phyloP scores from a whole-genome alignment of 768 basidiomycete genomes.

The Tremella fuciformis region DNA sequence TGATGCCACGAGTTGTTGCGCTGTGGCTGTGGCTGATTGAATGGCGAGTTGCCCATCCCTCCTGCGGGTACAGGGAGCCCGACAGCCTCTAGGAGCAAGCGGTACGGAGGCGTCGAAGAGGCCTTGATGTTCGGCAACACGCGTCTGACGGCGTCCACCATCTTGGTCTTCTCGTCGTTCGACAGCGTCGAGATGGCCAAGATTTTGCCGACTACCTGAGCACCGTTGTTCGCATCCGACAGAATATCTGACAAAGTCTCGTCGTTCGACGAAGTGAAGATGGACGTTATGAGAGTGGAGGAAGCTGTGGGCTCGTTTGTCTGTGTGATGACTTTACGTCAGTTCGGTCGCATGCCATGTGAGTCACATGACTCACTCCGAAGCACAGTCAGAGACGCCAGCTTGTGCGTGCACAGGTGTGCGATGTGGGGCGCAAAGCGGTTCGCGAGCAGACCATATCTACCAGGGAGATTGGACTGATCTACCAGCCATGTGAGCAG shows the following conservation, averaged over 20 bases:
- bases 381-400: slow-evolving; percentile 90
- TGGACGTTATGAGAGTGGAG: slow-evolving; percentile 75
- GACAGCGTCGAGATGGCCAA: slow-evolving; percentile 82
- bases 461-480: slow-evolving; percentile 88
- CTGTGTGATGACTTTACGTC: slow-evolving; percentile 72
- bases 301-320: slow-evolving; percentile 88
- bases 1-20: not conserved
- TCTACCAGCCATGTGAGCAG: slow-evolving; percentile 96
- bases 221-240: slow-evolving; percentile 93
- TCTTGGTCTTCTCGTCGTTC: slow-evolving; percentile 63
- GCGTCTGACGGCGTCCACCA: slow-evolving; percentile 82
- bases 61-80: slow-evolving; percentile 67
- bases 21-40: slow-evolving; percentile 3
- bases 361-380: slow-evolving; percentile 56
- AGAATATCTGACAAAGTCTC: slow-evolving; percentile 90
- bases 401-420: slow-evolving; percentile 94
- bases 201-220: slow-evolving; percentile 71
- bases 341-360: not conserved
- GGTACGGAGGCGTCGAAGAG: slow-evolving; percentile 89
- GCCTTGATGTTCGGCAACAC: slow-evolving; percentile 86
- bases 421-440: slow-evolving; percentile 95
- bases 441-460: slow-evolving; percentile 88
- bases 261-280: slow-evolving; percentile 86
- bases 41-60: slow-evolving; percentile 21
- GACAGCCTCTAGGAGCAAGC: slow-evolving; percentile 88